These are phyloP conservation scores for Vitis amurensis DNA, from an alignment of 164 flowering plant genomes.

Conservation along the genomic window DNA sequence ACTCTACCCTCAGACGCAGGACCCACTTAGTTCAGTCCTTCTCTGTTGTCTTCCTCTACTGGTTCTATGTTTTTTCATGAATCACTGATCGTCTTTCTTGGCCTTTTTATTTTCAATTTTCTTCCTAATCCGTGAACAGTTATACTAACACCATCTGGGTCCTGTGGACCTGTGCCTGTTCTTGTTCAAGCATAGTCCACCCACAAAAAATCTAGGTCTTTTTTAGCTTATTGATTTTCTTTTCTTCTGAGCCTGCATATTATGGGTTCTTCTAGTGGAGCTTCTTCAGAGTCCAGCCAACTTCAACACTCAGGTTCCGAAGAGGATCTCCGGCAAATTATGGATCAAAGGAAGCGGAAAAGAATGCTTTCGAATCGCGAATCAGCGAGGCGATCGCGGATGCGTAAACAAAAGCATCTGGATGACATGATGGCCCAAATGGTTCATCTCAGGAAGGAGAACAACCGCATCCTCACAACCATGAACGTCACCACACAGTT, in stretches of 20 bases:
- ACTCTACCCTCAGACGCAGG: slow-evolving; percentile 34
- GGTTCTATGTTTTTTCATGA: slow-evolving; percentile 51
- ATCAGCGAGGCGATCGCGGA: slow-evolving; percentile 43
- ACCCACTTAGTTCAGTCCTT: slow-evolving; percentile 46
- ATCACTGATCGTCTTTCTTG: neutral
- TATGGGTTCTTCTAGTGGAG: slow-evolving; percentile 26
- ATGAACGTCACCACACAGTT: slow-evolving; percentile 27
- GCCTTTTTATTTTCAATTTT: neutral
- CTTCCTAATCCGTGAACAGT: too few relatives aligned
- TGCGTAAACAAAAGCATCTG: slow-evolving; percentile 45
- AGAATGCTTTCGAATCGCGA: slow-evolving; percentile 48
- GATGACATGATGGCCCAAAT: slow-evolving; percentile 30
- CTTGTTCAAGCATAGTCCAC: neutral
- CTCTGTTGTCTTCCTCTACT: slow-evolving; percentile 56
- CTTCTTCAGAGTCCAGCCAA: slow-evolving; percentile 11
- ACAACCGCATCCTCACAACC: slow-evolving; percentile 24
- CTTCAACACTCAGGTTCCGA: slow-evolving; percentile 22
- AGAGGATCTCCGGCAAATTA: slow-evolving; percentile 13
- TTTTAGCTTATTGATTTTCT: neutral
- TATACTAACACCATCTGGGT: slow-evolving; percentile 1
- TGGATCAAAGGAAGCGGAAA: slow-evolving; percentile 44
- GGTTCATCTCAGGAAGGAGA: slow-evolving; percentile 25
- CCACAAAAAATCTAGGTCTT: too few relatives aligned
- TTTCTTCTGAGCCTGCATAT: neutral
- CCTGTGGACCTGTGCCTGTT: neutral